A percentile compares a stretch with the other conserved stretches of the same genome.
Conservation (phyloP, 1,284 basidiomycete species). For the Ustilago loliicola region DNA sequence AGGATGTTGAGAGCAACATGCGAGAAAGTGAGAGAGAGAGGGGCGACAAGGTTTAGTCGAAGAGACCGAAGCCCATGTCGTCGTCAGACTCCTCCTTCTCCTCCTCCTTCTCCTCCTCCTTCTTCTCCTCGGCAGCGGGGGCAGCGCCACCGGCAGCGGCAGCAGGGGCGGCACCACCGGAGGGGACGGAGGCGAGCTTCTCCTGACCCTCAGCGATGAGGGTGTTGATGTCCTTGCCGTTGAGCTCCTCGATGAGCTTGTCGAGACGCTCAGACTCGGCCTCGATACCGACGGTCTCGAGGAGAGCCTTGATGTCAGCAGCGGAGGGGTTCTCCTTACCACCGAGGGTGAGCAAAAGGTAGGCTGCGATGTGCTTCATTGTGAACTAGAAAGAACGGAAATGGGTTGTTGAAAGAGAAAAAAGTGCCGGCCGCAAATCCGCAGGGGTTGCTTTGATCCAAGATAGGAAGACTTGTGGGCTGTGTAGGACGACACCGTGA, state of each 20-base stretch:
- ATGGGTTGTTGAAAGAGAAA: slow-evolving; percentile 20
- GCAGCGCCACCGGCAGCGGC: slow-evolving; percentile 75
- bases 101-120: slow-evolving; percentile 71
- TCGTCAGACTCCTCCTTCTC: slow-evolving; percentile 70
- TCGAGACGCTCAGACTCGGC: slow-evolving; percentile 85
- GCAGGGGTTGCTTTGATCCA: slow-evolving; percentile 67
- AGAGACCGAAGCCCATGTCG: slow-evolving; percentile 70
- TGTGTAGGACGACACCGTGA: slow-evolving; percentile 48
- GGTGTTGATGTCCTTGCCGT: slow-evolving; percentile 87
- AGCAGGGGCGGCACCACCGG: slow-evolving; percentile 69
- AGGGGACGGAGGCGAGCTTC: slow-evolving; percentile 91
- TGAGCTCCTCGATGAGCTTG: slow-evolving; percentile 90
- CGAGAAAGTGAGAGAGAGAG: background rate
- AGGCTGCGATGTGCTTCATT: slow-evolving; percentile 73
- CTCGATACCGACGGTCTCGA: slow-evolving; percentile 87
- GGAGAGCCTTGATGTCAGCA: slow-evolving; percentile 89
- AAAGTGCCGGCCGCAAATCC: slow-evolving; percentile 68
- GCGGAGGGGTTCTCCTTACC: slow-evolving; percentile 90
- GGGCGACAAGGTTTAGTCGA: slow-evolving; percentile 59
- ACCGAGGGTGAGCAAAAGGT: slow-evolving; percentile 95
- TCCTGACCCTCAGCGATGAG: slow-evolving; percentile 91
- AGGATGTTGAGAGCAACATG: slow-evolving; percentile 11
- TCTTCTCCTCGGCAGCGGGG: slow-evolving; percentile 76
- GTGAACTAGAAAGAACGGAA: slow-evolving; percentile 13
- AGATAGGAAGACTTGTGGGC: slow-evolving; percentile 84